A percentile compares a stretch with the other conserved stretches of the same genome.
Conservation (phyloP, 2,329 filamentous ascomycete species). For the Paecilomyces dactylethromorphus region DNA sequence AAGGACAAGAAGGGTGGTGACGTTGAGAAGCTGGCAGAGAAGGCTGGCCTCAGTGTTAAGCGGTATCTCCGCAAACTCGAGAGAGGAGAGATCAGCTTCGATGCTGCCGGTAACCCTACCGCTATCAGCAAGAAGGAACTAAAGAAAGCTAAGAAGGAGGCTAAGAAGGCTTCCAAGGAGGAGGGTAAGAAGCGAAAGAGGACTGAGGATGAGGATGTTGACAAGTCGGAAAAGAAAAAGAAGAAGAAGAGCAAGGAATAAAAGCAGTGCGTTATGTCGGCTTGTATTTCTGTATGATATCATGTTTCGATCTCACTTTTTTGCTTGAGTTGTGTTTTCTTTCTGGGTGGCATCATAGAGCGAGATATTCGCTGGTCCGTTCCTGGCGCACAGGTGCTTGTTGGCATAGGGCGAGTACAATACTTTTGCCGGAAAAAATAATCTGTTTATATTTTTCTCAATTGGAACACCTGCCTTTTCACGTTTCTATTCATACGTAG, state of each 20-base stretch:
- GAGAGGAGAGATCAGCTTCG: slow-evolving; percentile 65
- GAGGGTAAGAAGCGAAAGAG: slow-evolving; percentile 69
- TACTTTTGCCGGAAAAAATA: slow-evolving; percentile 11
- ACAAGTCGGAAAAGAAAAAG: slow-evolving; percentile 46
- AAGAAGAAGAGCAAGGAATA: slow-evolving; percentile 54
- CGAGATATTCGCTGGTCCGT: slow-evolving; percentile 18
- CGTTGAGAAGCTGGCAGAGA: slow-evolving; percentile 55
- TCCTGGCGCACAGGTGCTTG: slow-evolving; percentile 25
- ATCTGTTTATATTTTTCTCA: slow-evolving; percentile 9
- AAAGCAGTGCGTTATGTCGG: slow-evolving; percentile 14
- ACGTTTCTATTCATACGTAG: not conserved
- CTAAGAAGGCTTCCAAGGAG: slow-evolving; percentile 48
- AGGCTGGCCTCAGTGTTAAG: slow-evolving; percentile 63
- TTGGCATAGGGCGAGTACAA: slow-evolving; percentile 17
- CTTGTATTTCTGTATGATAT: slow-evolving; percentile 37
- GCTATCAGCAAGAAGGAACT: slow-evolving; percentile 69
- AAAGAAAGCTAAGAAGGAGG: slow-evolving; percentile 64
- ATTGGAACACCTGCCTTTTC: not conserved
- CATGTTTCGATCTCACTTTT: slow-evolving; percentile 22
- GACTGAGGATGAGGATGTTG: slow-evolving; percentile 49
- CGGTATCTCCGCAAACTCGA: slow-evolving; percentile 76
- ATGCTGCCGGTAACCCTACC: slow-evolving; percentile 58
- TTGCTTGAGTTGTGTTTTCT: slow-evolving; percentile 21
- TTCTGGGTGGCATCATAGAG: slow-evolving; percentile 25
- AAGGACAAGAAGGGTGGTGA: slow-evolving; percentile 43